Evolutionary conservation across 306 rosid genomes (phyloP).

Genomic region (Quercus alba): DNA sequence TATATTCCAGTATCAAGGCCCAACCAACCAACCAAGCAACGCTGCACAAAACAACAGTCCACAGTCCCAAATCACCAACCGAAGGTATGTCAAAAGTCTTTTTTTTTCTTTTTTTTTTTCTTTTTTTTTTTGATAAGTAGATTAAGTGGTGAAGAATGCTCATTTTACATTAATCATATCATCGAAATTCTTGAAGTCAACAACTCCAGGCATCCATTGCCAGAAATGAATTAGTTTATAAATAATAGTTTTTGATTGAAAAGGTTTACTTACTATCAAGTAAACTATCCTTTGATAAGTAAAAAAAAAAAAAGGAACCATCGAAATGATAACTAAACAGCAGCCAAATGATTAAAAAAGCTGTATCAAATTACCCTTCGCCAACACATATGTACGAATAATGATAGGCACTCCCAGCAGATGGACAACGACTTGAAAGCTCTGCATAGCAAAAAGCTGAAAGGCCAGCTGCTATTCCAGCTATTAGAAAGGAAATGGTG

Average conservation of each 20-base stretch:
- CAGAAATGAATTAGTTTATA: not conserved
- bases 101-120: too few relatives aligned
- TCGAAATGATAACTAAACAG: not conserved
- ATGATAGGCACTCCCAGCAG: constrained; percentile 99
- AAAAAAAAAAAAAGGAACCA: not conserved
- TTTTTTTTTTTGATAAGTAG: too few relatives aligned
- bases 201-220: not conserved
- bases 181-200: not conserved
- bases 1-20: constrained; percentile 85
- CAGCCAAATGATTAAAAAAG: not conserved
- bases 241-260: not conserved
- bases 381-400: constrained; percentile 91
- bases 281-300: not conserved
- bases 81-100: not conserved
- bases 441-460: constrained; percentile 98
- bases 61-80: not conserved
- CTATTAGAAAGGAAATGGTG: constrained; percentile 71
- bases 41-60: constrained; percentile 39
- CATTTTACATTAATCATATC: not conserved
- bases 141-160: not conserved
- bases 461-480: constrained; percentile 91
- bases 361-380: constrained; percentile 64
- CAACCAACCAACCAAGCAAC: constrained; percentile 98
- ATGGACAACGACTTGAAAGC: constrained; percentile 90
- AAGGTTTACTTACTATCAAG: not conserved